Base-by-base conservation (phyloP, 345 rosid species). In the Draba incana region DNA sequence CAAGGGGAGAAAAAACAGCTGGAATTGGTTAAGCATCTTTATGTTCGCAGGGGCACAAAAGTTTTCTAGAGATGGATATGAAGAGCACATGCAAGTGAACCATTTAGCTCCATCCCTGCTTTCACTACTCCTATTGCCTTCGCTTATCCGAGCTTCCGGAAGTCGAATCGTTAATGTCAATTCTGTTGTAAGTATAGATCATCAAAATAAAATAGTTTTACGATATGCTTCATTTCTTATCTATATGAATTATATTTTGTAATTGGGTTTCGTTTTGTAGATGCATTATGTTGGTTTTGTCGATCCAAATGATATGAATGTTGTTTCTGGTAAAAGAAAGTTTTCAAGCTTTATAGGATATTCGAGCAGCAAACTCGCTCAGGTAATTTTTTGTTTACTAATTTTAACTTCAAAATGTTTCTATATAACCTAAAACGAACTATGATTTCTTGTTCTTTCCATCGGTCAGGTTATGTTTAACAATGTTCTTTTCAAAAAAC, bases 31-130 rank as follows among this genome's bases (percentile, higher is more conserved):
- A 20, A 20, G 20, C 20, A 20, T 20, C 20, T 20, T 20, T 20
- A 38, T 45, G 56, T 48, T 11, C 72, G 71, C 68, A 90, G 96
- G 83, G 79, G 87, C 89, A 45, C 96, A 93, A 72, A 88, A 76
- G 51, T 86, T 90, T 75, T 90, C 98, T n/a, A 84, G 84, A 67
- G 88, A 90, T 78, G 96, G 92, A 28, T 77, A 84, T 79, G 98
- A 92, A 79, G 86, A 86, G 11, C 98, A 92, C 69, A 79, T 90
- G 85, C 97, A 92, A 92, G 98, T 92, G 59, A 90, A 90, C 81
- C 97, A 93, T 83, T 77, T 93, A 58, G 96, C 97, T 79, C 94
- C 97, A 43, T 84, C 96, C 0, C 71, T 88, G 77, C 94, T 90
- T 77, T 86, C 96, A 0, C 51, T 90, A 31, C 80, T 90, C 79